Base-by-base conservation (phyloP, 139 green algal species). In the Auxenochlorella pyrenoidosa region DNA sequence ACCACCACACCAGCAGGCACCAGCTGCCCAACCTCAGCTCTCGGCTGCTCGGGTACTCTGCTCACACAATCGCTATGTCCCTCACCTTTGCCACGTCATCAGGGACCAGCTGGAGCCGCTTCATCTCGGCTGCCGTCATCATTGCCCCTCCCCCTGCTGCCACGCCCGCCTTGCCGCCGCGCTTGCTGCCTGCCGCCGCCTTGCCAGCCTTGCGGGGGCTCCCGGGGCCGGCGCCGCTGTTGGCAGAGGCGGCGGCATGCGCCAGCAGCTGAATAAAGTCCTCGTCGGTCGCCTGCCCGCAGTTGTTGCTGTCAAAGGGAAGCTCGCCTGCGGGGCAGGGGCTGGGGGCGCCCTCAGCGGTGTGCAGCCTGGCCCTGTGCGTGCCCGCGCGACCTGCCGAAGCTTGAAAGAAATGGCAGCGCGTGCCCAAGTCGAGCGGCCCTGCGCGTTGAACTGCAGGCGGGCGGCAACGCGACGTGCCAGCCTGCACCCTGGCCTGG, bases 11-110 rank as follows among this genome's bases (percentile, higher is more conserved):
- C n/a, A n/a, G n/a, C n/a, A n/a, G n/a, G n/a, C n/a, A n/a, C n/a
- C n/a, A n/a, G n/a, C n/a, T n/a, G n/a, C n/a, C n/a, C n/a, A n/a
- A n/a, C n/a, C n/a, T n/a, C n/a, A n/a, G n/a, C n/a, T n/a, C n/a
- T n/a, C n/a, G n/a, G n/a, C n/a, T n/a, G n/a, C n/a, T n/a, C n/a
- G n/a, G n/a, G n/a, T n/a, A n/a, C n/a, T n/a, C n/a, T n/a, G n/a
- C n/a, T n/a, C n/a, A n/a, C n/a, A n/a, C n/a, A n/a, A n/a, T n/a
- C n/a, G n/a, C n/a, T n/a, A n/a, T n/a, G n/a, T n/a, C 70, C 34
- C 87, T 19, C 66, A 91, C 86, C 85, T 94, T 94, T 28, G 91
- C 90, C 36, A 94, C 83, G 44, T 93, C 88, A 19, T 66, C 72
- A 24, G 85, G 75, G 41, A 82, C 76, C 79, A 94, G 88, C 75